Percentiles rank a stretch among this genome's conserved stretches.
Evolutionary conservation across 2,329 filamentous ascomycete species (phyloP).

Genomic region (Monosporascus sp.): DNA sequence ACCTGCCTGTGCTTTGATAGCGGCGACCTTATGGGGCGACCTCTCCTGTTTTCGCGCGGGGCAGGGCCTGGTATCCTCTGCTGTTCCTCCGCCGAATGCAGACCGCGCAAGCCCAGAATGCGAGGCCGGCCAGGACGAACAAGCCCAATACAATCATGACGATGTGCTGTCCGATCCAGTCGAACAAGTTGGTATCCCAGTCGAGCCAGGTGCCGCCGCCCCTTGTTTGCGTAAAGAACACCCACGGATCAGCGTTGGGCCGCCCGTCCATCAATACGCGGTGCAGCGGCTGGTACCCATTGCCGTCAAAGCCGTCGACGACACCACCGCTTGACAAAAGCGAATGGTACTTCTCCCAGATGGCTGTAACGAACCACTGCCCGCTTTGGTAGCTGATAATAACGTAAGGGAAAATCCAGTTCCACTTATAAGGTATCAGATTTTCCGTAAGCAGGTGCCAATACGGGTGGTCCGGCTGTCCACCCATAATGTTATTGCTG

Average conservation of each 20-base stretch:
- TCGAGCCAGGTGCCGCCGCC: slow-evolving; percentile 25
- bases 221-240: slow-evolving; percentile 24
- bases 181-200: slow-evolving; percentile 26
- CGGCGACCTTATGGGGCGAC: no score
- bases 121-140: neutral
- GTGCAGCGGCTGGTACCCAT: slow-evolving; percentile 11
- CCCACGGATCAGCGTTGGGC: slow-evolving; percentile 18
- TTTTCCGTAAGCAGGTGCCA: slow-evolving; percentile 62
- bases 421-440: slow-evolving; percentile 58
- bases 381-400: slow-evolving; percentile 72
- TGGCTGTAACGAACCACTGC: slow-evolving; percentile 63
- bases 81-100: neutral
- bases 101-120: neutral
- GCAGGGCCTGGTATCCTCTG: neutral
- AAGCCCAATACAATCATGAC: slow-evolving; percentile 7
- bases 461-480: slow-evolving; percentile 63
- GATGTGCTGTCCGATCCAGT: slow-evolving; percentile 22
- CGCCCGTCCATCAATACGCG: slow-evolving; percentile 25
- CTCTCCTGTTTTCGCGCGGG: neutral
- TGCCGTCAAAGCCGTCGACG: slow-evolving; percentile 9
- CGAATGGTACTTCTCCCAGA: slow-evolving; percentile 61
- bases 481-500: slow-evolving; percentile 66
- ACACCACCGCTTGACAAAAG: slow-evolving; percentile 16
- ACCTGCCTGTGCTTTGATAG: no score
- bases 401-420: slow-evolving; percentile 66